Conservation (phyloP, 2,329 filamentous ascomycete species). For the Xenosphaeropsis pyriputrescens region DNA sequence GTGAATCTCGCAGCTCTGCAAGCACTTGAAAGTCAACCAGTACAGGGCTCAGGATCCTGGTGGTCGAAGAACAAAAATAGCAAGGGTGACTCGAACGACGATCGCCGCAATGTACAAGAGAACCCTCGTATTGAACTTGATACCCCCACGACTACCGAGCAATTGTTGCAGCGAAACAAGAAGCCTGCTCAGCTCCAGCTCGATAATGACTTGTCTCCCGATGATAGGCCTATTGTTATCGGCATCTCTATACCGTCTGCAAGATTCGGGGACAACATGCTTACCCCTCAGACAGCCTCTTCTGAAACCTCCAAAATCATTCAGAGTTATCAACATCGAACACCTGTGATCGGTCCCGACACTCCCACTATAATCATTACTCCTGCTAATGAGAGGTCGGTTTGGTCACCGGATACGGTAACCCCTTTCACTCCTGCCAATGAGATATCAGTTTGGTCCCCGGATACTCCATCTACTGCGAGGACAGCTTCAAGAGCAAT, state of each 20-base stretch:
- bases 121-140: not conserved
- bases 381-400: slow-evolving; percentile 26
- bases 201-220: slow-evolving; percentile 42
- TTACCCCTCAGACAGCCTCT: slow-evolving; percentile 30
- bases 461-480: too few species aligned
- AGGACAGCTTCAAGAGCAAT: slow-evolving; percentile 2
- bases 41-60: slow-evolving; percentile 13
- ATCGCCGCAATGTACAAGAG: not conserved
- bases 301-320: slow-evolving; percentile 12
- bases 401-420: slow-evolving; percentile 14
- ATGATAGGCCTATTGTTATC: slow-evolving; percentile 58
- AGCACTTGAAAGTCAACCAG: slow-evolving; percentile 31
- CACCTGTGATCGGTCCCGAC: slow-evolving; percentile 8
- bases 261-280: slow-evolving; percentile 25
- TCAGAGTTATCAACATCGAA: slow-evolving; percentile 9
- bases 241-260: slow-evolving; percentile 51
- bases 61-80: slow-evolving; percentile 9
- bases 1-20: slow-evolving; percentile 43
- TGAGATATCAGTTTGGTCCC: too few species aligned
- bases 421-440: slow-evolving; percentile 3
- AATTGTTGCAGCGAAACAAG: slow-evolving; percentile 1
- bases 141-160: not conserved
- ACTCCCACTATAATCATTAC: slow-evolving; percentile 38
- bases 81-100: slow-evolving; percentile 5
- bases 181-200: slow-evolving; percentile 3